Conservation (phyloP, 2,329 filamentous ascomycete genomes). For the Aspergillus clavatus region DNA sequence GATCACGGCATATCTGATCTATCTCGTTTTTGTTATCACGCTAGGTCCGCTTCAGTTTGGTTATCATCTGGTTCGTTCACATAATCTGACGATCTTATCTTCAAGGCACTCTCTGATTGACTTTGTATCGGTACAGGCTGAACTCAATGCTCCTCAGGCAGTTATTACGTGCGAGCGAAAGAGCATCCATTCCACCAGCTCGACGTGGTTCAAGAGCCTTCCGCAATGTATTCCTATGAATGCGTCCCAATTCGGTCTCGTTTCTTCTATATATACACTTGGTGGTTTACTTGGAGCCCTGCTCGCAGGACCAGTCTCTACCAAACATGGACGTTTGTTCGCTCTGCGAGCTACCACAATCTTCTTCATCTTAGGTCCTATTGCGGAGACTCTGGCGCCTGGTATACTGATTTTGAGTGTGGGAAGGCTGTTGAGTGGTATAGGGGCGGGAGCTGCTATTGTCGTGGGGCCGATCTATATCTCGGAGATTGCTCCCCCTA, state of each 20-base stretch:
- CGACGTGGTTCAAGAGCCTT: slow-evolving; percentile 13
- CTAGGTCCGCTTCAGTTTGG: slow-evolving; percentile 90
- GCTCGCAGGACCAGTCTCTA: slow-evolving; percentile 71
- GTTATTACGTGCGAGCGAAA: slow-evolving; percentile 79
- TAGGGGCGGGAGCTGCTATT: slow-evolving; percentile 82
- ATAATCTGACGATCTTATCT: not conserved
- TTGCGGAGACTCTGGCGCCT: slow-evolving; percentile 67
- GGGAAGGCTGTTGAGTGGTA: slow-evolving; percentile 73
- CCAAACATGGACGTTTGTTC: slow-evolving; percentile 66
- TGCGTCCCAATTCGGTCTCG: slow-evolving; percentile 72
- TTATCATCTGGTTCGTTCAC: slow-evolving; percentile 69
- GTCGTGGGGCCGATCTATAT: slow-evolving; percentile 95
- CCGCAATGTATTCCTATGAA: slow-evolving; percentile 85
- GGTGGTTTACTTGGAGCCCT: slow-evolving; percentile 84
- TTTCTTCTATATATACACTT: slow-evolving; percentile 86
- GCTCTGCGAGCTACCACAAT: slow-evolving; percentile 73
- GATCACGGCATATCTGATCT: slow-evolving; percentile 71
- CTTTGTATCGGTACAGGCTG: slow-evolving; percentile 55
- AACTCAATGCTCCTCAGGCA: slow-evolving; percentile 91
- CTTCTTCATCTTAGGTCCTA: slow-evolving; percentile 70
- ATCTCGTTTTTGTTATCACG: slow-evolving; percentile 70
- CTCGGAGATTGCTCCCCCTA: slow-evolving; percentile 77
- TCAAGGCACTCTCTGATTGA: slow-evolving; percentile 5
- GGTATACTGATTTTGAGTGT: slow-evolving; percentile 63
- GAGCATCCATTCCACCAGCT: slow-evolving; percentile 36